Evolutionary conservation across 1,139 yeast genomes (phyloP).

Genomic region (Cylindricascospora bacillispora): DNA sequence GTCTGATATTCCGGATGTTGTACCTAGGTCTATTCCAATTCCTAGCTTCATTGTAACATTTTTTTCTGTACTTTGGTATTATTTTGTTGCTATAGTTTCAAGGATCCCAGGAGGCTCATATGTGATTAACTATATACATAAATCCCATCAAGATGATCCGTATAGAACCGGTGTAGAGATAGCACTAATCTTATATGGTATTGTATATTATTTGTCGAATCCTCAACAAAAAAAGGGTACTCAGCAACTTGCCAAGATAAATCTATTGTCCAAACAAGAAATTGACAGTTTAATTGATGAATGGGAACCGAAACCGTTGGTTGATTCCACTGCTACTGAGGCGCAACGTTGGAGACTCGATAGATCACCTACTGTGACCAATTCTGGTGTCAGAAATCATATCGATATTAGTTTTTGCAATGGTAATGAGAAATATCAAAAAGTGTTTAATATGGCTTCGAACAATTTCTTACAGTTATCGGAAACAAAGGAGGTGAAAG

Average conservation of each 20-base stretch:
- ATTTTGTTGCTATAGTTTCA: constrained; percentile 7
- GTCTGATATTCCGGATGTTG: too few species aligned
- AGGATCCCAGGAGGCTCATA: constrained; percentile 71
- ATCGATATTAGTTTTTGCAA: constrained; percentile 28
- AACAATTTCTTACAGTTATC: constrained; percentile 52
- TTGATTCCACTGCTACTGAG: constrained; percentile 40
- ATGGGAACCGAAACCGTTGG: constrained; percentile 85
- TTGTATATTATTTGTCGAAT: constrained; percentile 59
- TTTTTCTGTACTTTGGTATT: constrained; percentile 18
- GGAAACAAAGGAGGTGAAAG: constrained; percentile 33
- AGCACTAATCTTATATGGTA: constrained; percentile 67
- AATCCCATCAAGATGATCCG: constrained; percentile 94
- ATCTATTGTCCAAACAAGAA: constrained; percentile 45
- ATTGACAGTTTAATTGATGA: constrained; percentile 76
- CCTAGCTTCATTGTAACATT: constrained; percentile 14
- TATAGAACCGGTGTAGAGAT: constrained; percentile 76
- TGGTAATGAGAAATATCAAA: constrained; percentile 20
- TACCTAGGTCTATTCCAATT: constrained; percentile 21
- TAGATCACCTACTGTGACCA: constrained; percentile 50
- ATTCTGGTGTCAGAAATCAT: constrained; percentile 39
- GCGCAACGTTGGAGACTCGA: constrained; percentile 41
- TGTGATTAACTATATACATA: constrained; percentile 60
- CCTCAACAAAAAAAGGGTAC: constrained; percentile 72
- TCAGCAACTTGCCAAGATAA: constrained; percentile 57
- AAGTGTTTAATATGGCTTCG: constrained; percentile 51